Evolutionary conservation across 169 alveolate species (phyloP).

Genomic region (Theileria annulata): DNA sequence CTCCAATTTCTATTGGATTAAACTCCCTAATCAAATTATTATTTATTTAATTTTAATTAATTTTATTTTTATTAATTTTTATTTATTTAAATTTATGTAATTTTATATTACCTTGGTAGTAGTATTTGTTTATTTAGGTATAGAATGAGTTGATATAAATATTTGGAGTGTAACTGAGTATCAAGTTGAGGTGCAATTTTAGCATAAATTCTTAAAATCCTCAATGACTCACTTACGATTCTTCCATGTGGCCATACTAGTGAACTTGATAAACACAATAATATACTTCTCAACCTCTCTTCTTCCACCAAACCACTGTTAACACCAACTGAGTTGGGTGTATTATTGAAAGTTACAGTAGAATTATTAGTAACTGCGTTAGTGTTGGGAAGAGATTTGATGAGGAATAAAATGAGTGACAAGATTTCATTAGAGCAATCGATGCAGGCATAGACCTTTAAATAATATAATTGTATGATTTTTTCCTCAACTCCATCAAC

Average conservation of each 20-base stretch:
- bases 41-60: background rate
- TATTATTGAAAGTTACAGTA: background rate
- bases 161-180: constrained; percentile 16
- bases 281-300: constrained; percentile 34
- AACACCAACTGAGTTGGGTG: background rate
- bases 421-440: constrained; percentile 53
- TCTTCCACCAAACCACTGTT: background rate
- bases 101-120: background rate
- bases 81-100: background rate
- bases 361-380: background rate
- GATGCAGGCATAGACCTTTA: constrained; percentile 62
- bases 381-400: background rate
- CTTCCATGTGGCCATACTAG: constrained; percentile 66
- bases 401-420: background rate
- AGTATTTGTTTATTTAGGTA: constrained; percentile 46
- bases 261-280: constrained; percentile 52
- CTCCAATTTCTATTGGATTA: constrained; percentile 56
- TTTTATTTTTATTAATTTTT: background rate
- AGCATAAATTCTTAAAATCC: constrained; percentile 50
- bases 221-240: constrained; percentile 43
- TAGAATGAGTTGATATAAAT: constrained; percentile 37
- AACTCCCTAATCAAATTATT: constrained; percentile 24
- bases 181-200: constrained; percentile 31
- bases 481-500: constrained; percentile 23
- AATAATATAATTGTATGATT: constrained; percentile 55